These are phyloP conservation scores for Amaranthus cruentus DNA, from an alignment of 148 eudicot genomes.

Conservation along the genomic window DNA sequence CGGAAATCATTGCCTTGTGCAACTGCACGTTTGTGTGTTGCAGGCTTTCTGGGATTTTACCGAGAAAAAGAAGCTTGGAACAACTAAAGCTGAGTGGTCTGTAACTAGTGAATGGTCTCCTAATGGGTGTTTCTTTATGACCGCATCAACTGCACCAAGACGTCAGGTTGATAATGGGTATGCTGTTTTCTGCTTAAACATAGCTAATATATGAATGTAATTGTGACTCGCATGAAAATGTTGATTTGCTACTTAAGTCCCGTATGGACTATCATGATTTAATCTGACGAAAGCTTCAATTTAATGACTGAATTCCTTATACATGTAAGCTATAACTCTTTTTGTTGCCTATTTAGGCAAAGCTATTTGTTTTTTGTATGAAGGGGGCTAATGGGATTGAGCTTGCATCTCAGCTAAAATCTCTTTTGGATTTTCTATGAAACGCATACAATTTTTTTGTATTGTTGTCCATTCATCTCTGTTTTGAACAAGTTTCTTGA, in stretches of 20 bases:
- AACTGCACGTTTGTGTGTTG: conserved; percentile 17
- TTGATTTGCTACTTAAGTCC: background rate
- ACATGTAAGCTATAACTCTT: background rate
- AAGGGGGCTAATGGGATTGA: no score
- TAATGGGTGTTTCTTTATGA: conserved; percentile 86
- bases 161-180: conserved; percentile 98
- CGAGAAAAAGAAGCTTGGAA: conserved; percentile 79
- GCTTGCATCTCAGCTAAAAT: no score
- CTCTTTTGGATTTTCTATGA: no score
- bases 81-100: conserved; percentile 89
- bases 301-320: background rate
- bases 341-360: no score
- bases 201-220: no score
- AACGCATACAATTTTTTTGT: no score
- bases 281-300: background rate
- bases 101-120: conserved; percentile 97
- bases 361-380: no score
- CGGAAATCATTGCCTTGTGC: conserved; percentile 13
- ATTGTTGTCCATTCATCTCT: background rate
- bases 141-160: conserved; percentile 96
- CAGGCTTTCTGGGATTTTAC: conserved; percentile 92
- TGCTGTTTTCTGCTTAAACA: conserved; percentile 10
- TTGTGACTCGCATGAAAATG: background rate
- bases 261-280: background rate
- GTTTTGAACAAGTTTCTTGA: background rate